These are phyloP conservation scores for Moesziomyces globuligerus DNA, from an alignment of 1,284 basidiomycete species.

Conservation along the genomic window DNA sequence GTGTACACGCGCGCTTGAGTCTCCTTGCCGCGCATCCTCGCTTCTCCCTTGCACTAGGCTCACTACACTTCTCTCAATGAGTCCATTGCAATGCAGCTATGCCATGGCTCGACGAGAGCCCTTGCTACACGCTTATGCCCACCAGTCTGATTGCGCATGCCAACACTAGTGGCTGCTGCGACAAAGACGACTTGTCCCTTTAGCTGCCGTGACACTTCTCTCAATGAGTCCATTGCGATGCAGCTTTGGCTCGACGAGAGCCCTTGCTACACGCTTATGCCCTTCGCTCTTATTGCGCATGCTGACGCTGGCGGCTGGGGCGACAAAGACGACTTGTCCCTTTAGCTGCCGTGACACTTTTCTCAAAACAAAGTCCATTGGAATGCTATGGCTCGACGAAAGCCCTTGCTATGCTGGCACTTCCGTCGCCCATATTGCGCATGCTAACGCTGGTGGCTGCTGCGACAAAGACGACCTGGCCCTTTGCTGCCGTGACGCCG, in stretches of 20 bases:
- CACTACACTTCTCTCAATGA: too few species aligned
- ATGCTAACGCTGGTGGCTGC: slow-evolving; percentile 73
- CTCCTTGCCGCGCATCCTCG: too few species aligned
- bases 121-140: slow-evolving; percentile 14
- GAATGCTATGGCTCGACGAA: slow-evolving; percentile 32
- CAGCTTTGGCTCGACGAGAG: slow-evolving; percentile 41
- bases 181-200: slow-evolving; percentile 85
- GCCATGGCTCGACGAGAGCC: slow-evolving; percentile 40
- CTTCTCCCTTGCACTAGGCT: too few species aligned
- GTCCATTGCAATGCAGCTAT: too few species aligned
- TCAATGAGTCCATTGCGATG: too few species aligned
- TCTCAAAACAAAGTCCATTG: too few species aligned
- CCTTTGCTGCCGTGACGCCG: slow-evolving; percentile 67
- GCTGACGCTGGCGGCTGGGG: slow-evolving; percentile 74
- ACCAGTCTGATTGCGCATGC: background rate
- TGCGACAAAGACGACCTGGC: slow-evolving; percentile 86
- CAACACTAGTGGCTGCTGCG: slow-evolving; percentile 76
- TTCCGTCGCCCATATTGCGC: background rate
- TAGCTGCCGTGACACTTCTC: slow-evolving; percentile 19
- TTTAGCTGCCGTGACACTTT: slow-evolving; percentile 42
- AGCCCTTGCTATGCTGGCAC: slow-evolving; percentile 25
- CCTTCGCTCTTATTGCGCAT: slow-evolving; percentile 1
- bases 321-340: slow-evolving; percentile 87
- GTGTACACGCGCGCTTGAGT: too few species aligned
- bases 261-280: slow-evolving; percentile 19